These are phyloP conservation scores for Dactylellina haptotyla DNA, from an alignment of 2,329 filamentous ascomycete genomes.

Conservation along the genomic window DNA sequence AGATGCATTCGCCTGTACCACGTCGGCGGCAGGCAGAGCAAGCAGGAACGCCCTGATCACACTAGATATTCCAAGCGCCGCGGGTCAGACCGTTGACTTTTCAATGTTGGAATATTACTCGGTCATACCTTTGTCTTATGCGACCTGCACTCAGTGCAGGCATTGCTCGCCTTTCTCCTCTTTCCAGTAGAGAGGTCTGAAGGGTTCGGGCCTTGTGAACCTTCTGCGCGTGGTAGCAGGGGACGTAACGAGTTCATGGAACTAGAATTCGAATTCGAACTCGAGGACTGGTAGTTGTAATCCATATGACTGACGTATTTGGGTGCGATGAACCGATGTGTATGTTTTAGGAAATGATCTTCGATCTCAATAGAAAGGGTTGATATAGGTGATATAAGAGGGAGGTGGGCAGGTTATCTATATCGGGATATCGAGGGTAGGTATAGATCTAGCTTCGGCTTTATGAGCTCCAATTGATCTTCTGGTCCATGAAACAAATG, in stretches of 20 bases:
- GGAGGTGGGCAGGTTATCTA: neutral
- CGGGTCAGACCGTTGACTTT: neutral
- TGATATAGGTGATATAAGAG: neutral
- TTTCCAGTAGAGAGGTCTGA: constrained; percentile 48
- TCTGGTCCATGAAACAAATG: constrained; percentile 38
- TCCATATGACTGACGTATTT: constrained; percentile 23
- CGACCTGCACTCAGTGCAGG: constrained; percentile 49
- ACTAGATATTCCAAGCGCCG: constrained; percentile 15
- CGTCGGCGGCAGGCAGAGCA: constrained; percentile 45
- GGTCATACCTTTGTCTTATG: constrained; percentile 50
- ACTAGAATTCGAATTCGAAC: constrained; percentile 48
- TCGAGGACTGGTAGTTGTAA: constrained; percentile 30
- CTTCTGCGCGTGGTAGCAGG: constrained; percentile 46
- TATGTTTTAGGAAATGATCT: constrained; percentile 39
- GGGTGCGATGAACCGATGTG: neutral
- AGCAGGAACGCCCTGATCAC: constrained; percentile 46
- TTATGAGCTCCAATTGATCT: constrained; percentile 20
- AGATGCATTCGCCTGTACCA: constrained; percentile 37
- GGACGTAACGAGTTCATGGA: constrained; percentile 51
- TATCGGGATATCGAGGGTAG: constrained; percentile 7
- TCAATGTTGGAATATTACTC: neutral
- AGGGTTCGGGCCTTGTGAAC: constrained; percentile 40
- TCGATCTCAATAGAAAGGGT: neutral
- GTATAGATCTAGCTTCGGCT: constrained; percentile 21
- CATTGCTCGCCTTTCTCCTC: constrained; percentile 51